A percentile compares a stretch with the other conserved stretches of the same genome.
Conservation (phyloP, 2,329 filamentous ascomycete genomes). For the Sclerotinia borealis region DNA sequence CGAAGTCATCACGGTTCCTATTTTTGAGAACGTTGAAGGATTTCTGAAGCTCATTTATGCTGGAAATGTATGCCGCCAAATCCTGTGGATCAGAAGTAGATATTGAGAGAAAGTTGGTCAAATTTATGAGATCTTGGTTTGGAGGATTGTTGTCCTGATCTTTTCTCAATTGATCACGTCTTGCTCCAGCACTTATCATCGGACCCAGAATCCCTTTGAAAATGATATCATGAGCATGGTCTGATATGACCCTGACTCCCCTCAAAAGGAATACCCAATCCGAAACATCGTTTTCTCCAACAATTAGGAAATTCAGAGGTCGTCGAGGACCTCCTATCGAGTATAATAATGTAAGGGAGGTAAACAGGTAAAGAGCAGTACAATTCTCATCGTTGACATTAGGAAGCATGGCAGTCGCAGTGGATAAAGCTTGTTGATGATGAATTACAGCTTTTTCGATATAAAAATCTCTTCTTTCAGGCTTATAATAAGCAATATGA, state of each 20-base stretch:
- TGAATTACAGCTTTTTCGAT: conserved; percentile 35
- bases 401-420: conserved; percentile 33
- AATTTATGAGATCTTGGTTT: conserved; percentile 11
- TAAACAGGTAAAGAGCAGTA: conserved; percentile 36
- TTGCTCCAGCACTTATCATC: conserved; percentile 7
- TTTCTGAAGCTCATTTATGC: conserved; percentile 34
- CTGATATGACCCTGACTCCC: conserved; percentile 33
- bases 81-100: conserved; percentile 19
- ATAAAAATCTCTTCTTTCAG: conserved; percentile 36
- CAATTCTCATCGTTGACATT: conserved; percentile 33
- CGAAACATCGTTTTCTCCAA: conserved; percentile 32
- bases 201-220: conserved; percentile 21
- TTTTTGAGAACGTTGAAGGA: conserved; percentile 28
- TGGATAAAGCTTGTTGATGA: conserved; percentile 31
- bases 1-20: conserved; percentile 22
- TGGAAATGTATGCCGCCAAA: conserved; percentile 29
- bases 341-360: conserved; percentile 35
- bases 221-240: conserved; percentile 26
- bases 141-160: conserved; percentile 13
- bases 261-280: conserved; percentile 37
- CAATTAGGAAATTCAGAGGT: conserved; percentile 34
- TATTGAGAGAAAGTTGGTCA: conserved; percentile 20
- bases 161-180: conserved; percentile 19
- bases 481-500: conserved; percentile 41
- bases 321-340: conserved; percentile 34